Conservation (phyloP, 2,329 filamentous ascomycete species). For the Onygena corvina region DNA sequence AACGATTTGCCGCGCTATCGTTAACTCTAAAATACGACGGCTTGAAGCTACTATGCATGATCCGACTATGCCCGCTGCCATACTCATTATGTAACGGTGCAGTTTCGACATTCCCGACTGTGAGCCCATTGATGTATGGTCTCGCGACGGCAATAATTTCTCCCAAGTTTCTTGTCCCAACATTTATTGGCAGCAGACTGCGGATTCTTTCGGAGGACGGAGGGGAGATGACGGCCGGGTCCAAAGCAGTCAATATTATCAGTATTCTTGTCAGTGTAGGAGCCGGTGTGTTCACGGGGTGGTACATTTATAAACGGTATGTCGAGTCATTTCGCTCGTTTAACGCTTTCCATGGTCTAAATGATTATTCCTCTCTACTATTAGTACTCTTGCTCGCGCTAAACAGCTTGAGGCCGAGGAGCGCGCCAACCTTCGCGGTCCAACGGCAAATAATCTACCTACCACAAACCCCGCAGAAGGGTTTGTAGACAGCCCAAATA, state of each 20-base stretch:
- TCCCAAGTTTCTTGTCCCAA: slow-evolving; percentile 80
- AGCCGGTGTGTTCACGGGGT: slow-evolving; percentile 64
- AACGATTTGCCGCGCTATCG: slow-evolving; percentile 74
- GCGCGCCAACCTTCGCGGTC: slow-evolving; percentile 28
- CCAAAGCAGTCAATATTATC: slow-evolving; percentile 71
- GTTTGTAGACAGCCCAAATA: slow-evolving; percentile 30
- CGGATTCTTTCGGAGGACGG: slow-evolving; percentile 71
- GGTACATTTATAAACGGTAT: slow-evolving; percentile 65
- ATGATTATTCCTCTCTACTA: not conserved
- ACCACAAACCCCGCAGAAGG: slow-evolving; percentile 15
- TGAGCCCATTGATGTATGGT: slow-evolving; percentile 62
- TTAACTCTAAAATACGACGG: slow-evolving; percentile 85
- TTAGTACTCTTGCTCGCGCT: slow-evolving; percentile 38
- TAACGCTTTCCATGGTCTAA: not conserved
- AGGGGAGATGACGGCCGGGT: slow-evolving; percentile 66
- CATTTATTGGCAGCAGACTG: slow-evolving; percentile 80
- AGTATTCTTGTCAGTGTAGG: slow-evolving; percentile 61
- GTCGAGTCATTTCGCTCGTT: slow-evolving; percentile 9
- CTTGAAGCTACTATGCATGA: slow-evolving; percentile 76
- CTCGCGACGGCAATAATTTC: slow-evolving; percentile 68
- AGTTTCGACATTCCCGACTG: slow-evolving; percentile 82
- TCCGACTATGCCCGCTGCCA: slow-evolving; percentile 81
- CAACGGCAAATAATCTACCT: slow-evolving; percentile 19
- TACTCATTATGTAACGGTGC: slow-evolving; percentile 92
- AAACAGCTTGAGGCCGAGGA: slow-evolving; percentile 40